Evolutionary conservation across 495 filamentous ascomycete genomes (phyloP).

Genomic region (Bryoglossum gracile): DNA sequence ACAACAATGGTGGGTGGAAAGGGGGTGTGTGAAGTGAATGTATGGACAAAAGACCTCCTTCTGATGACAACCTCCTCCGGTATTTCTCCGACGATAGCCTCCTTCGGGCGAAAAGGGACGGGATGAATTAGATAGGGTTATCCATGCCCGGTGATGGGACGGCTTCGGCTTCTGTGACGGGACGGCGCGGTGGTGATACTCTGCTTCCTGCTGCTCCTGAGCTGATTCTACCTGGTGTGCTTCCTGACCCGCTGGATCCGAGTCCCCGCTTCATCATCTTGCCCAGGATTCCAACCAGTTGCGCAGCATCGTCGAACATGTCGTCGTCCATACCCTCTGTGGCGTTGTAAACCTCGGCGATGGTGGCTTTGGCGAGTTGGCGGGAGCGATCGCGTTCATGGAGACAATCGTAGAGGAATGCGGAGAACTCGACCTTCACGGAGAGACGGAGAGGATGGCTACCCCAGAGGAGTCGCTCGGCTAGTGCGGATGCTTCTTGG

Average conservation of each 20-base stretch:
- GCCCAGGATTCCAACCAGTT: slow-evolving; percentile 63
- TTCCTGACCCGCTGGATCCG: slow-evolving; percentile 20
- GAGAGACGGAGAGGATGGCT: slow-evolving; percentile 86
- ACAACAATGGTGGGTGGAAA: too few relatives aligned
- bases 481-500: slow-evolving; percentile 64
- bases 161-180: neutral
- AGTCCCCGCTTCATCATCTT: slow-evolving; percentile 71
- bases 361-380: slow-evolving; percentile 69
- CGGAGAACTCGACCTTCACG: slow-evolving; percentile 88
- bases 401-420: slow-evolving; percentile 89
- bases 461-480: slow-evolving; percentile 68
- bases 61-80: too few relatives aligned
- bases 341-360: slow-evolving; percentile 85
- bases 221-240: slow-evolving; percentile 13
- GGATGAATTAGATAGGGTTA: slow-evolving; percentile 27
- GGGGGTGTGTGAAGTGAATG: too few relatives aligned
- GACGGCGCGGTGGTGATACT: slow-evolving; percentile 8
- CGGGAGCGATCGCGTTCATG: slow-evolving; percentile 71
- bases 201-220: slow-evolving; percentile 2
- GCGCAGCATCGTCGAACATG: slow-evolving; percentile 71
- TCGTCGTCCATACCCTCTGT: slow-evolving; percentile 89
- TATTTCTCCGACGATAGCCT: too few relatives aligned
- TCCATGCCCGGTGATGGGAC: slow-evolving; percentile 24
- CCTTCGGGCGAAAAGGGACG: too few relatives aligned
- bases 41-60: too few relatives aligned